Evolutionary conservation across 2,329 filamentous ascomycete species (phyloP).

Genomic region (Dichotomopilus funicola): DNA sequence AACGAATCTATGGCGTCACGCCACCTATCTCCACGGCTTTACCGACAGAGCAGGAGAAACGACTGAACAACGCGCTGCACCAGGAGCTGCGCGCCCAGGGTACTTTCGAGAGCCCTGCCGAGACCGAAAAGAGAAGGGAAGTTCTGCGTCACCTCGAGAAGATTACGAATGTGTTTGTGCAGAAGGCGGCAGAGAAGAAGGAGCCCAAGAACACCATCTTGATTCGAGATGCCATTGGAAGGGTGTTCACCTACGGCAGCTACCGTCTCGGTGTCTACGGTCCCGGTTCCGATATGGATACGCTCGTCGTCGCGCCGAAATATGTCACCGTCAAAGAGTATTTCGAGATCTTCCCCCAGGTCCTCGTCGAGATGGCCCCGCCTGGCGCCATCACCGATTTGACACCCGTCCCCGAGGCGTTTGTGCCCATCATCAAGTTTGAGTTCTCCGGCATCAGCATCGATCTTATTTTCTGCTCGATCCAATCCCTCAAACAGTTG

Average conservation of each 20-base stretch:
- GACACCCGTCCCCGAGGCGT: constrained; percentile 79
- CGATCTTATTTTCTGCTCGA: constrained; percentile 82
- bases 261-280: constrained; percentile 91
- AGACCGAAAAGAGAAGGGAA: constrained; percentile 69
- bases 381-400: constrained; percentile 77
- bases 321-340: constrained; percentile 87
- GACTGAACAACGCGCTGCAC: constrained; percentile 71
- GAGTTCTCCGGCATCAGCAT: constrained; percentile 88
- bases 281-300: constrained; percentile 96
- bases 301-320: constrained; percentile 83
- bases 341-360: constrained; percentile 78
- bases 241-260: constrained; percentile 93
- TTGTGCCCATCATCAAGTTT: constrained; percentile 96
- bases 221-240: constrained; percentile 78
- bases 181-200: constrained; percentile 67
- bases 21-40: constrained; percentile 71
- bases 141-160: constrained; percentile 71
- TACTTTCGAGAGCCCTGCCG: constrained; percentile 79
- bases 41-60: constrained; percentile 70
- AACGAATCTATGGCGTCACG: constrained; percentile 58
- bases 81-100: constrained; percentile 82
- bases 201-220: constrained; percentile 66
- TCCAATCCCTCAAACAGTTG: constrained; percentile 63
- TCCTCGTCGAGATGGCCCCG: constrained; percentile 70
- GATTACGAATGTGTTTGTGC: constrained; percentile 82